These are phyloP conservation scores for Silene coronaria DNA, from an alignment of 179 eudicot species.

Conservation along the genomic window DNA sequence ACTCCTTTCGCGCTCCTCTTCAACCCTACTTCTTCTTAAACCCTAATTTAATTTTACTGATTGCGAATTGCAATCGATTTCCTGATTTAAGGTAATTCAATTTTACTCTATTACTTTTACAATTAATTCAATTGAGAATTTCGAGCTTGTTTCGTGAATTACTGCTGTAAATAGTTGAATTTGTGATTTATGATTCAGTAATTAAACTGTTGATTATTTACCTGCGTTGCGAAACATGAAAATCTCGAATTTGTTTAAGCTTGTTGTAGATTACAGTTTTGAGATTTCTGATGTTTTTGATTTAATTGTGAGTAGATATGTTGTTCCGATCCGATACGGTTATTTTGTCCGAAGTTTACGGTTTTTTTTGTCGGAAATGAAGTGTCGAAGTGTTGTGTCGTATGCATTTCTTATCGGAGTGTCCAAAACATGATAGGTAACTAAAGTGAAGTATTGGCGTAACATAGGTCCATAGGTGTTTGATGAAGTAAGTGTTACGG, in stretches of 20 bases:
- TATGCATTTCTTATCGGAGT: too few relatives aligned
- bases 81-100: not conserved
- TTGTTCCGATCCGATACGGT: not conserved
- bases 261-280: too few relatives aligned
- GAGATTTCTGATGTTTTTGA: too few relatives aligned
- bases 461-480: not conserved
- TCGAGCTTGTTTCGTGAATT: not conserved
- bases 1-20: not conserved
- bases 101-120: not conserved
- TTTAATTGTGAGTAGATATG: too few relatives aligned
- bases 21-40: not conserved
- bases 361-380: not conserved
- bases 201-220: too few relatives aligned
- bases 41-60: not conserved
- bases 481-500: too few relatives aligned
- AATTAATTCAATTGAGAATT: not conserved
- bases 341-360: not conserved
- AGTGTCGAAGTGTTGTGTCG: too few relatives aligned
- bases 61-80: not conserved
- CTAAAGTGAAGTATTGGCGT: not conserved
- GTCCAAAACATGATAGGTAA: not conserved
- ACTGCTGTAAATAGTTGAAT: not conserved
- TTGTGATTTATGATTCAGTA: not conserved
- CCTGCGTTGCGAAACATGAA: too few relatives aligned
- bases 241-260: too few relatives aligned